phyloP scores from a whole-genome alignment of 352 stramenopile genomes.

The Albugo candida region DNA sequence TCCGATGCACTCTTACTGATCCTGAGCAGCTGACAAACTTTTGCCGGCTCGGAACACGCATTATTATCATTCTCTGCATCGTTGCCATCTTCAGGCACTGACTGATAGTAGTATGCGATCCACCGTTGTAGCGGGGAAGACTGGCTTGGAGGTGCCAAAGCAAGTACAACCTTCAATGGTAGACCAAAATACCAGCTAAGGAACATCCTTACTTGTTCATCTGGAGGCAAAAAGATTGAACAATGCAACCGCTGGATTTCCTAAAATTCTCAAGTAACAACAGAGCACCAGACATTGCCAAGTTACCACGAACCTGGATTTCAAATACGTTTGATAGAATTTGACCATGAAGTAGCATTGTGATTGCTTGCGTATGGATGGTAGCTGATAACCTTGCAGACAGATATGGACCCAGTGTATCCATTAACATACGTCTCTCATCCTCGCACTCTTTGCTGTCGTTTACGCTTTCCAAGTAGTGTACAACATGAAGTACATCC shows the following conservation, averaged over 20 bases:
- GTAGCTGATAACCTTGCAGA: no score
- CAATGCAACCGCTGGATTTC: slow-evolving; percentile 40
- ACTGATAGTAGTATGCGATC: slow-evolving; percentile 22
- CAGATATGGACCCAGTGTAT: no score
- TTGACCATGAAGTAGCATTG: slow-evolving; percentile 15
- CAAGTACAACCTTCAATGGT: slow-evolving; percentile 29
- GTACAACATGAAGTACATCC: no score
- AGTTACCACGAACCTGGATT: slow-evolving; percentile 29
- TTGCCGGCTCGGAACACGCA: slow-evolving; percentile 10
- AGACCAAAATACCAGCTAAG: slow-evolving; percentile 73
- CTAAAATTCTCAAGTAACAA: slow-evolving; percentile 9
- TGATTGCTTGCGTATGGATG: no score
- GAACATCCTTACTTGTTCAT: slow-evolving; percentile 34
- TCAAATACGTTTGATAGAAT: slow-evolving; percentile 61
- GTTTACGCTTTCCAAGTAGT: no score
- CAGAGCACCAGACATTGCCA: no score
- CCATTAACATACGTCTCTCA: no score
- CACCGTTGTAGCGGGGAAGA: slow-evolving; percentile 65
- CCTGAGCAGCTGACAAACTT: slow-evolving; percentile 13
- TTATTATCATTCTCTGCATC: slow-evolving; percentile 14
- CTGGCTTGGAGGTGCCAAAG: slow-evolving; percentile 31
- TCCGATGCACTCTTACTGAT: slow-evolving; percentile 15
- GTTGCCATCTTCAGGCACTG: slow-evolving; percentile 15
- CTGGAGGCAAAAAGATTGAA: slow-evolving; percentile 29
- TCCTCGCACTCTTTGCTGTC: no score